Evolutionary conservation across 2,329 filamentous ascomycete genomes (phyloP).

Genomic region (Shiraia sp.): DNA sequence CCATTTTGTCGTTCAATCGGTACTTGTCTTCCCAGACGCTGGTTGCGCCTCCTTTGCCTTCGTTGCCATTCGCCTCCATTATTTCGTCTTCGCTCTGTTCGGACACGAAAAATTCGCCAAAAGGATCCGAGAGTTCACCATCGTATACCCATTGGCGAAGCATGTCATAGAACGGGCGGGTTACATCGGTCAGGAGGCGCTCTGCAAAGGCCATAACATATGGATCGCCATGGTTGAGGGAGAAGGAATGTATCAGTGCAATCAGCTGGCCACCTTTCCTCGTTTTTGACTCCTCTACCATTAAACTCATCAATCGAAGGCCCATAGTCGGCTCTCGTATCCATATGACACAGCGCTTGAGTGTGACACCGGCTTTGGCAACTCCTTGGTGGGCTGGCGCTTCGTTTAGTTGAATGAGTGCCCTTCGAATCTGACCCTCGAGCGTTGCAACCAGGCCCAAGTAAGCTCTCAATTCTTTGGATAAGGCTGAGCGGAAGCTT

Average conservation of each 20-base stretch:
- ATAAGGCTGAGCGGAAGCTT: conserved; percentile 85
- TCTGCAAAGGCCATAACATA: conserved; percentile 94
- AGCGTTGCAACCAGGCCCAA: conserved; percentile 87
- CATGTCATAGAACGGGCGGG: conserved; percentile 95
- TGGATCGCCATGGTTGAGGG: conserved; percentile 90
- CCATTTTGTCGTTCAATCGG: conserved; percentile 79
- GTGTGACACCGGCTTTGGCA: conserved; percentile 84
- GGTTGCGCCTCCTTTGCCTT: conserved; percentile 63
- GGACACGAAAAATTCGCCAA: conserved; percentile 90
- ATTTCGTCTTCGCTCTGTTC: conserved; percentile 68
- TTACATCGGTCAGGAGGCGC: conserved; percentile 81
- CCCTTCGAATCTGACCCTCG: conserved; percentile 87
- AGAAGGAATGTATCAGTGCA: conserved; percentile 89
- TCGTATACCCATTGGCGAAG: conserved; percentile 97
- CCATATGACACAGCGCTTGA: conserved; percentile 97
- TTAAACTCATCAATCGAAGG: conserved; percentile 86
- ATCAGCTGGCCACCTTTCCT: conserved; percentile 91
- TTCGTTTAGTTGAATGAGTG: conserved; percentile 74
- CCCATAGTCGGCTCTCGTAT: conserved; percentile 97
- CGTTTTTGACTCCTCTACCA: conserved; percentile 84
- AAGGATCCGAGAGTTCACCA: conserved; percentile 95
- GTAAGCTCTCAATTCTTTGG: conserved; percentile 84
- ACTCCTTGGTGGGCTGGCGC: conserved; percentile 69
- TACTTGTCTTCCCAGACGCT: conserved; percentile 99
- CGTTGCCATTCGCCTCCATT: conserved; percentile 46